These are phyloP conservation scores for Diplotaxis tenuifolia DNA, from an alignment of 345 rosid species.

Conservation along the genomic window DNA sequence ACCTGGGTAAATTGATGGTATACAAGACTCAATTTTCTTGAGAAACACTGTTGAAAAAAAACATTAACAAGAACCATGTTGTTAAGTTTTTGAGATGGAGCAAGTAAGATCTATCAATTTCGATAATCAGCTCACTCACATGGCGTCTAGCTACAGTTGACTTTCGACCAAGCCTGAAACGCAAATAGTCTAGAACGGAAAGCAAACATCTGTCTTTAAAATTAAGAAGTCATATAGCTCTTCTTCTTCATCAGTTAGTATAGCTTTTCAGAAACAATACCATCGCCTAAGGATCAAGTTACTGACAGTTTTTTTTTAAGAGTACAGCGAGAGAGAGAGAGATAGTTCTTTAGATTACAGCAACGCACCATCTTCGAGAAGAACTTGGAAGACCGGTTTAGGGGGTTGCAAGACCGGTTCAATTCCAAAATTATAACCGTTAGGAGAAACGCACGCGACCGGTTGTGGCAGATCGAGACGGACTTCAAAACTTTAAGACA, in stretches of 20 bases:
- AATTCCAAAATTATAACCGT: not conserved
- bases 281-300: no score
- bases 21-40: no score
- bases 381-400: not conserved
- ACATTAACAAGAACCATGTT: no score
- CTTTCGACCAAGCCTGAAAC: not conserved
- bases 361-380: not conserved
- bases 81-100: no score
- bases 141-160: no score
- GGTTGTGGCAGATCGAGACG: not conserved
- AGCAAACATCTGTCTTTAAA: not conserved
- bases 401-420: not conserved
- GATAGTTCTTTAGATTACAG: not conserved
- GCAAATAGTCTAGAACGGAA: not conserved
- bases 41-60: no score
- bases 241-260: not conserved
- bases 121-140: no score
- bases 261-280: no score
- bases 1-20: no score
- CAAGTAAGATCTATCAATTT: no score
- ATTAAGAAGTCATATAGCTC: not conserved
- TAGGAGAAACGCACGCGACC: not conserved
- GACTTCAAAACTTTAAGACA: not conserved
- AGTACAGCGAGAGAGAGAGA: not conserved
- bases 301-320: not conserved